Evolutionary conservation across 2,329 filamentous ascomycete genomes (phyloP), one percentile per base, ranked within the genome.

Genomic region (Ophiosphaerella korrae): DNA sequence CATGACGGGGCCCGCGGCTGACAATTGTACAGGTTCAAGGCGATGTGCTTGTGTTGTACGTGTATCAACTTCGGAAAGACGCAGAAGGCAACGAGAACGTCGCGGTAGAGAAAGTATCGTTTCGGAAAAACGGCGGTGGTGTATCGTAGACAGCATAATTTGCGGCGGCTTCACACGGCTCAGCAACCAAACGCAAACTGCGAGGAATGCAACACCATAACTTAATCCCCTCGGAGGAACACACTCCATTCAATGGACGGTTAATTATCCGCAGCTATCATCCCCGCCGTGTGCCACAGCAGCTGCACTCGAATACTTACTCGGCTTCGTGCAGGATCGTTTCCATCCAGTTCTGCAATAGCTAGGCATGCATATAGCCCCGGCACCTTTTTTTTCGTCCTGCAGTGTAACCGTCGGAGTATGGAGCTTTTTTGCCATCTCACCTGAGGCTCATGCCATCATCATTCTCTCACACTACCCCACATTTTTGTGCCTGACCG

Each of bases 41-140:
- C 29, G 95, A 97, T 72, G 95, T 95, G 13, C 83, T 97, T 60
- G 95, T 95, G 52, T 82, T 97, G 42, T 97, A 97, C 74, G 93
- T 97, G 45, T 97, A 97, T 57, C 81, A 83, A 62, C 66, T 83
- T 49, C 77, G 78, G 58, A 82, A 75, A 57, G 80, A 82, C 49
- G 78, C 74, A 32, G 76, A 80, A 53, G 80, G 80, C 3, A 76
- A 74, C 33, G 80, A 82, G 67, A 82, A 73, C 48, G 80, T 83
- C 18, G 78, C 77, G 7, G 80, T 83, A 52, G 80, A 83, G 67
- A 83, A 82, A 64, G 80, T 83, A 33, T 81, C 77, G 39, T 83
- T 80, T 66, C 76, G 80, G 63, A 83, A 82, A 64, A 76, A 79
- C 45, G 68, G 73, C 53, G 71, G 71, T 47, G 68, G 68, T 60